These are phyloP conservation scores for Arthrinium puccinioides DNA, from an alignment of 2,329 filamentous ascomycete genomes.

Conservation along the genomic window DNA sequence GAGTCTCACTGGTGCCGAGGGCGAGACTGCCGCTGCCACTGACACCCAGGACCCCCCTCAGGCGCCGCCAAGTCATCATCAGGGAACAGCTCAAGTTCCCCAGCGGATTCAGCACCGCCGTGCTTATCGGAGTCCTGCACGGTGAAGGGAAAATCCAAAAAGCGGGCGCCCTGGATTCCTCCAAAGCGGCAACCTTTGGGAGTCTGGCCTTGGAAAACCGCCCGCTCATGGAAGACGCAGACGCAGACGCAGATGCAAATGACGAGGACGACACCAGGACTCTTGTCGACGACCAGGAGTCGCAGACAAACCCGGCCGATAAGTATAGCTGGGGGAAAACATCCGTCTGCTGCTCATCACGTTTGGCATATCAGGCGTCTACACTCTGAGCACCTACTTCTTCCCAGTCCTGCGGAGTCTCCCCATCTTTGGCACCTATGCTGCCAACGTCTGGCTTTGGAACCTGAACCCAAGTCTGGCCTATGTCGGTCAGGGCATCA, in stretches of 20 bases:
- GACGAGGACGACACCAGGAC: constrained; percentile 12
- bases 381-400: constrained; percentile 86
- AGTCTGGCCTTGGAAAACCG: constrained; percentile 24
- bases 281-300: constrained; percentile 16
- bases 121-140: constrained; percentile 88
- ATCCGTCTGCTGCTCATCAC: constrained; percentile 48
- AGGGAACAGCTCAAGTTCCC: constrained; percentile 89
- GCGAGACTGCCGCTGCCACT: constrained; percentile 5
- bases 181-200: constrained; percentile 22
- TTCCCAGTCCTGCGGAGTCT: constrained; percentile 76
- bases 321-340: constrained; percentile 38
- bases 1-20: constrained; percentile 15
- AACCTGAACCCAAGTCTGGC: constrained; percentile 94
- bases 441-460: constrained; percentile 85
- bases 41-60: constrained; percentile 17
- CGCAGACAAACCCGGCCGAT: constrained; percentile 23
- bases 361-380: constrained; percentile 51
- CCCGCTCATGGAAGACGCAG: constrained; percentile 15
- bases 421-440: constrained; percentile 71
- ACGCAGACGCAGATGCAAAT: constrained; percentile 11
- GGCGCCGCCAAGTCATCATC: constrained; percentile 83
- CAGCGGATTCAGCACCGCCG: constrained; percentile 87
- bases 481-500: constrained; percentile 94
- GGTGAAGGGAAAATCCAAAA: constrained; percentile 41
- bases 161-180: constrained; percentile 17